Evolutionary conservation across 108 stramenopile species (phyloP).

Genomic region (Nitzschia sp.): DNA sequence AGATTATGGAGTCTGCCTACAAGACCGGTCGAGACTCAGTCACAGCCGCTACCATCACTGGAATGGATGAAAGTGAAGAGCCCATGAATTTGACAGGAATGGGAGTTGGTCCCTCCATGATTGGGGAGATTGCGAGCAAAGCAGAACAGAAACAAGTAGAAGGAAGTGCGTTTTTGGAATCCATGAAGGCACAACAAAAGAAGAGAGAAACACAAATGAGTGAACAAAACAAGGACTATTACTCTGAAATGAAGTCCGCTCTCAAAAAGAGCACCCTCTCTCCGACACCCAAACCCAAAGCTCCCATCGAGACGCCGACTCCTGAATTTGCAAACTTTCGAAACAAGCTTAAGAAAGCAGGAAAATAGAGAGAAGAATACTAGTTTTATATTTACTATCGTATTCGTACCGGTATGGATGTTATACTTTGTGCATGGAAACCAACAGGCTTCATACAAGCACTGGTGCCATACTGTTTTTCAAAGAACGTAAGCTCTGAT

Average conservation of each 20-base stretch:
- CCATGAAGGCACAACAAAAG: constrained; percentile 21
- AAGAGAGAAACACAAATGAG: background rate
- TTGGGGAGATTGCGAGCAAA: constrained; percentile 32
- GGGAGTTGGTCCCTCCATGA: constrained; percentile 23
- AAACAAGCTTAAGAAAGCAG: constrained; percentile 31
- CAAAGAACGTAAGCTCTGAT: no score
- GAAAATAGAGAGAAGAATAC: no score
- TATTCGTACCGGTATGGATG: no score
- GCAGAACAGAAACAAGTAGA: constrained; percentile 23
- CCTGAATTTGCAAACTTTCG: constrained; percentile 40
- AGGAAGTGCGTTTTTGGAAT: constrained; percentile 20
- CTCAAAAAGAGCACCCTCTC: constrained; percentile 2
- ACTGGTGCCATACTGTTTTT: no score
- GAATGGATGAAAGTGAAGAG: constrained; percentile 21
- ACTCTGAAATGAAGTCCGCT: background rate
- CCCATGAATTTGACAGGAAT: background rate
- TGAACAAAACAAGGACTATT: constrained; percentile 2
- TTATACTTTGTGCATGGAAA: no score
- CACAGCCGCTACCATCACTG: constrained; percentile 23
- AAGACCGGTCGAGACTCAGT: constrained; percentile 28
- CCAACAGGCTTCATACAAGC: no score
- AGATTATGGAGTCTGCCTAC: constrained; percentile 78
- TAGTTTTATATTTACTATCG: no score
- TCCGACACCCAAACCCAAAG: background rate
- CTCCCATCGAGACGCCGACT: constrained; percentile 18